phyloP scores from a whole-genome alignment of 257 asterid species.

The Petunia secreta region DNA sequence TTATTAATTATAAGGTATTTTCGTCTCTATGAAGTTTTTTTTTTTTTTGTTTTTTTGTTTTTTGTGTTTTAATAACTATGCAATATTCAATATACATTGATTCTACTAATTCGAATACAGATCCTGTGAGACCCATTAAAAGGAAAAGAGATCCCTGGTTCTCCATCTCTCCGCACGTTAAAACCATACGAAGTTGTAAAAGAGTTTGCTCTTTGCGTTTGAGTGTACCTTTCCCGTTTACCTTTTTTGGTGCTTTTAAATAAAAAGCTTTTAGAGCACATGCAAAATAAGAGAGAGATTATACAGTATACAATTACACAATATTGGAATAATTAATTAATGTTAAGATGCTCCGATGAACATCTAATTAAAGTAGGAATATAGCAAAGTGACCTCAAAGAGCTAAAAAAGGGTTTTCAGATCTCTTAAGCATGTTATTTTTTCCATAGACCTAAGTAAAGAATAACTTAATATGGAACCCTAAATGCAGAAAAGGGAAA shows the following conservation, averaged over 20 bases:
- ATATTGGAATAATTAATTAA: background rate
- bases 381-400: slow-evolving; percentile 25
- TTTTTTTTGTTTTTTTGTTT: background rate
- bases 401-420: slow-evolving; percentile 17
- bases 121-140: no score
- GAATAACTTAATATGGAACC: slow-evolving; percentile 14
- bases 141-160: no score
- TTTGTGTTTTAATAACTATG: no score
- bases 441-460: slow-evolving; percentile 16
- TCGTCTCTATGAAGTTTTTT: background rate
- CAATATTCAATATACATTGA: no score
- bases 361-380: background rate
- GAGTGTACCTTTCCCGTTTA: background rate
- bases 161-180: no score
- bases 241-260: background rate
- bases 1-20: background rate
- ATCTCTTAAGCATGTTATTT: slow-evolving; percentile 27
- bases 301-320: background rate
- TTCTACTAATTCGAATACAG: no score
- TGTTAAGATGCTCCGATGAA: background rate
- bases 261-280: background rate
- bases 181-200: no score
- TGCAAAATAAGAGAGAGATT: background rate
- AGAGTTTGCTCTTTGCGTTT: no score
- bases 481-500: background rate